Percentiles rank a stretch among this genome's conserved stretches.
These are phyloP conservation scores for Anthoceros angustus DNA, from an alignment of 225 moss, liverwort and hornwort species.

Conservation along the genomic window DNA sequence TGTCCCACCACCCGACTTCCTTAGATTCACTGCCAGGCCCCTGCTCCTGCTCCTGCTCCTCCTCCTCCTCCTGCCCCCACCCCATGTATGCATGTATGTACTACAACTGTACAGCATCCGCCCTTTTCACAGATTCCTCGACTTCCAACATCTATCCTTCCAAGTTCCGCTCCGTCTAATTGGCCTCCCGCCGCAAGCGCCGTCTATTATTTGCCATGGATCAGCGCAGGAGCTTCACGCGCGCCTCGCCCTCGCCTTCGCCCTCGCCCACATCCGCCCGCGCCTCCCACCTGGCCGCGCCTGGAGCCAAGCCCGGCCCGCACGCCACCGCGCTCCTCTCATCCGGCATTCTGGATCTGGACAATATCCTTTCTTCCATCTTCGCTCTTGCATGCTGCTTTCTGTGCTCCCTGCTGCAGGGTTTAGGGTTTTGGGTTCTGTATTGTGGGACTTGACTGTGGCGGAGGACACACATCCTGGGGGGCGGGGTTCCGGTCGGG, in stretches of 20 bases:
- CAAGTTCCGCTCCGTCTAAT: too few species aligned
- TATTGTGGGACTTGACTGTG: not conserved
- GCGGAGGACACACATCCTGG: slow-evolving; percentile 61
- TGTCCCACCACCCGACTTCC: too few species aligned
- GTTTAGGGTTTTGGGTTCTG: not conserved
- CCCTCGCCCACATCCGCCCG: too few species aligned
- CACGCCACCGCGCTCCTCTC: slow-evolving; percentile 73
- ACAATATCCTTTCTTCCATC: slow-evolving; percentile 53
- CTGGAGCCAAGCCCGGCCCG: slow-evolving; percentile 58
- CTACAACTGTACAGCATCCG: too few species aligned
- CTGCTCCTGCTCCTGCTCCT: too few species aligned
- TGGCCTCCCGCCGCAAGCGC: too few species aligned
- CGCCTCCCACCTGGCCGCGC: slow-evolving; percentile 9
- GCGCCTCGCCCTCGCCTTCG: not conserved
- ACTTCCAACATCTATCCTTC: too few species aligned
- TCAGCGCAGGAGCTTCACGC: not conserved
- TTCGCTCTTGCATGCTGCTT: not conserved
- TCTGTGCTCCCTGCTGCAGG: not conserved
- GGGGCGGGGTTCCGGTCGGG: slow-evolving; percentile 84
- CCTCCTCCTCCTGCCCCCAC: too few species aligned
- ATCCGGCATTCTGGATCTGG: slow-evolving; percentile 68
- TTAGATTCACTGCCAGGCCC: too few species aligned
- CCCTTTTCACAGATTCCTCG: too few species aligned
- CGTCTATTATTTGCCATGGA: not conserved
- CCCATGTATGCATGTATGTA: too few species aligned